phyloP scores from a whole-genome alignment of 169 alveolate species.

The Plasmodium sp. region DNA sequence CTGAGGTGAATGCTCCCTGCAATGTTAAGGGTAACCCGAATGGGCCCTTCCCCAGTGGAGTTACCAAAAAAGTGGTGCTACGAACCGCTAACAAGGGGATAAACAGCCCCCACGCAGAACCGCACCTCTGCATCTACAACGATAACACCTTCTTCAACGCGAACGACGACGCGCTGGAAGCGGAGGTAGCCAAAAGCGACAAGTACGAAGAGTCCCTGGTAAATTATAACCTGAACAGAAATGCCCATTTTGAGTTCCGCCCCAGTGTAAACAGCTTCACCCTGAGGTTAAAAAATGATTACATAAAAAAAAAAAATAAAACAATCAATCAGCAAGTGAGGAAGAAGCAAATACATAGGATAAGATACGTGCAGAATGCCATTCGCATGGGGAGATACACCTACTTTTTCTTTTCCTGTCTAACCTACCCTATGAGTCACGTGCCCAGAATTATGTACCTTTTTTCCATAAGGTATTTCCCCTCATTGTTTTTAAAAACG shows the following conservation, averaged over 20 bases:
- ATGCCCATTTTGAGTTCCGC: constrained; percentile 32
- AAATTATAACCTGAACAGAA: constrained; percentile 39
- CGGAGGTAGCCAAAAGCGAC: constrained; percentile 21
- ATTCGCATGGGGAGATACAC: constrained; percentile 15
- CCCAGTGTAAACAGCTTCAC: constrained; percentile 11
- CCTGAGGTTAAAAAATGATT: constrained; percentile 34
- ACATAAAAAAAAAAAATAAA: constrained; percentile 61
- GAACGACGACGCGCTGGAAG: background rate
- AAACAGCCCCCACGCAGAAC: background rate
- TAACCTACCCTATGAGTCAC: background rate
- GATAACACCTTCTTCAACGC: constrained; percentile 22
- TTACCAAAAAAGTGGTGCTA: background rate
- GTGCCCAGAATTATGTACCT: constrained; percentile 35
- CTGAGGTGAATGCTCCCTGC: background rate
- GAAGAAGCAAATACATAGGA: constrained; percentile 13
- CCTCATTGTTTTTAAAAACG: constrained; percentile 46
- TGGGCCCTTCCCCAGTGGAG: background rate
- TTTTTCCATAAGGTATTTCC: constrained; percentile 46
- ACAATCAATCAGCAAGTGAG: background rate
- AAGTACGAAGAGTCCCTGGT: constrained; percentile 12
- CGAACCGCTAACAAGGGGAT: background rate
- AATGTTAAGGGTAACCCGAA: background rate
- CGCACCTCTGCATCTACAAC: constrained; percentile 44
- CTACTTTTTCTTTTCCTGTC: constrained; percentile 46
- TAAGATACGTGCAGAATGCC: constrained; percentile 35